These are phyloP conservation scores for Linnemannia elongata DNA, from an alignment of 192 early-diverging fungal genomes.

Conservation along the genomic window DNA sequence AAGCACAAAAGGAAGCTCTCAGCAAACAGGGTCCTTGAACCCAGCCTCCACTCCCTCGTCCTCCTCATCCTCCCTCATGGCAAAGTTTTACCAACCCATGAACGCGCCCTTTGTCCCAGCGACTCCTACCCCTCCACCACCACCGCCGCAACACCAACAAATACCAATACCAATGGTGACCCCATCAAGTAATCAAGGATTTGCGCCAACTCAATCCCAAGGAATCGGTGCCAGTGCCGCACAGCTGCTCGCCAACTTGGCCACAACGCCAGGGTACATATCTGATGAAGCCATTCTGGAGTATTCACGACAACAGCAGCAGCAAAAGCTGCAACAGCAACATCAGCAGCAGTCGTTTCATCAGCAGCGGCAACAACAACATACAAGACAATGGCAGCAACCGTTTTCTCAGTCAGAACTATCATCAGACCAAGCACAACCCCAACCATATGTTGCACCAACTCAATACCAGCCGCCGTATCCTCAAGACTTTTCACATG, in stretches of 20 bases:
- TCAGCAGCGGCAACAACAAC: slow-evolving; percentile 4
- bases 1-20: not conserved
- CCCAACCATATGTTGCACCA: not conserved
- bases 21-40: not conserved
- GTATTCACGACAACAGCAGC: slow-evolving; percentile 15
- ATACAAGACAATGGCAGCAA: not conserved
- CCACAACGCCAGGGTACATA: slow-evolving; percentile 42
- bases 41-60: slow-evolving; percentile 7
- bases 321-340: not conserved
- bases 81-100: slow-evolving; percentile 49
- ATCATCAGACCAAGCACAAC: not conserved
- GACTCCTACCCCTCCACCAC: not conserved
- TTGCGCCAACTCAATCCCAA: not conserved
- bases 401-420: not conserved
- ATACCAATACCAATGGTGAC: not conserved
- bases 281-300: slow-evolving; percentile 46
- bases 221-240: slow-evolving; percentile 25
- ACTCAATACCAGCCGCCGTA: not conserved
- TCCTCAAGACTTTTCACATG: not conserved
- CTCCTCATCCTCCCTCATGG: slow-evolving; percentile 41
- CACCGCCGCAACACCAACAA: not conserved
- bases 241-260: slow-evolving; percentile 33
- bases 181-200: not conserved
- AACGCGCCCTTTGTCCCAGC: slow-evolving; percentile 22
- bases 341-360: not conserved